Percentiles rank a stretch among this genome's conserved stretches.
Evolutionary conservation across 2,329 filamentous ascomycete species (phyloP).

Genomic region (Phyllosticta citriasiana): DNA sequence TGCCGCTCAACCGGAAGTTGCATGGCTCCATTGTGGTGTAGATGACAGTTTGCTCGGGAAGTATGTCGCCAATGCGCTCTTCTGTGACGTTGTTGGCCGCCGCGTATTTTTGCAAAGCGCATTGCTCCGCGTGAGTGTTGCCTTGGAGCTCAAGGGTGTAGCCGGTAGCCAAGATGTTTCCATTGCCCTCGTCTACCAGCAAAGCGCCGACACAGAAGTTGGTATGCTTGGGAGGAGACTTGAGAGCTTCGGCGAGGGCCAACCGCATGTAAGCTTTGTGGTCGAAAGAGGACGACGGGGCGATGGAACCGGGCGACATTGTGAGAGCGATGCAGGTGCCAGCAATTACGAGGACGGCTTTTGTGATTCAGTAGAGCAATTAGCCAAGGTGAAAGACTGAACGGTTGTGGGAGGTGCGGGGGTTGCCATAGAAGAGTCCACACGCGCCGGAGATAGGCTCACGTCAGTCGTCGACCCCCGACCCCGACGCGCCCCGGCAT

Average conservation of each 20-base stretch:
- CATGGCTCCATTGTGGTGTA: constrained; percentile 95
- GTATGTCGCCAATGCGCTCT: constrained; percentile 41
- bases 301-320: background rate
- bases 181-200: constrained; percentile 52
- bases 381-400: background rate
- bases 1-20: constrained; percentile 62
- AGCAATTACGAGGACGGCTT: background rate
- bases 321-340: constrained; percentile 7
- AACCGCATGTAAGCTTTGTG: constrained; percentile 50
- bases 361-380: background rate
- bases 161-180: constrained; percentile 62
- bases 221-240: constrained; percentile 75
- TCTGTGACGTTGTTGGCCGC: constrained; percentile 33
- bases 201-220: constrained; percentile 95
- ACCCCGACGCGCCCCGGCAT: too few relatives aligned
- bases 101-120: constrained; percentile 67
- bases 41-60: constrained; percentile 50
- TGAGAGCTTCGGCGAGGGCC: constrained; percentile 64
- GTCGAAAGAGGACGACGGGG: constrained; percentile 17
- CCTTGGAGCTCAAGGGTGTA: constrained; percentile 85
- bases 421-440: constrained; percentile 12
- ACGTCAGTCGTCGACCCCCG: constrained; percentile 8
- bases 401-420: constrained; percentile 1
- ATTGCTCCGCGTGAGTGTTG: constrained; percentile 96
- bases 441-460: constrained; percentile 12